These are phyloP conservation scores for Mrakia gelida DNA, from an alignment of 768 basidiomycete genomes.

Conservation along the genomic window DNA sequence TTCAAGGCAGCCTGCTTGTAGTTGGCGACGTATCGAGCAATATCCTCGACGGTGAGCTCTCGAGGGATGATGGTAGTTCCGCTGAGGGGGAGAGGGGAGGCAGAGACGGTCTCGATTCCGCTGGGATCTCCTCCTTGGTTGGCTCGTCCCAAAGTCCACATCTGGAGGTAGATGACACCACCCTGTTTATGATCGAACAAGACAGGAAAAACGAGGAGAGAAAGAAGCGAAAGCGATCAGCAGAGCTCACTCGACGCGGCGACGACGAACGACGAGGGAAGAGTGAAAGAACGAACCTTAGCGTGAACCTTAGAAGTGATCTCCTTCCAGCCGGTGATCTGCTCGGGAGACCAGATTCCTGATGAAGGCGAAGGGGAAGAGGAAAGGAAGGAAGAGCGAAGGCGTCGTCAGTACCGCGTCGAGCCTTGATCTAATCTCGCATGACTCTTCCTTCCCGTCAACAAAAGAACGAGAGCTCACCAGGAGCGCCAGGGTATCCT, in stretches of 20 bases:
- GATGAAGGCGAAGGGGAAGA: background rate
- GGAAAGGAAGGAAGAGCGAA: background rate
- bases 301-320: conserved; percentile 18
- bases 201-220: background rate
- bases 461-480: background rate
- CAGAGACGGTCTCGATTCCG: conserved; percentile 19
- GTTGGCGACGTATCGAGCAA: conserved; percentile 20
- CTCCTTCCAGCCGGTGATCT: conserved; percentile 28
- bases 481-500: conserved; percentile 20
- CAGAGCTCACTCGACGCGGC: no score
- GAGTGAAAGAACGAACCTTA: conserved; percentile 3
- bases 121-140: background rate
- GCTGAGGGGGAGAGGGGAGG: conserved; percentile 1
- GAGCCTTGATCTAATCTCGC: background rate
- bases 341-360: conserved; percentile 9
- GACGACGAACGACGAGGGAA: no score
- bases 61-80: conserved; percentile 8
- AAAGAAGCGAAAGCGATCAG: background rate
- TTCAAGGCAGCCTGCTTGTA: conserved; percentile 52
- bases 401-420: background rate
- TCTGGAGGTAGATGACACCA: conserved; percentile 15
- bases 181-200: no score
- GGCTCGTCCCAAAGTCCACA: conserved; percentile 28
- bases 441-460: no score
- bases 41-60: conserved; percentile 25